Evolutionary conservation across 75 land plant species (phyloP).

Genomic region (Azolla pinnata): DNA sequence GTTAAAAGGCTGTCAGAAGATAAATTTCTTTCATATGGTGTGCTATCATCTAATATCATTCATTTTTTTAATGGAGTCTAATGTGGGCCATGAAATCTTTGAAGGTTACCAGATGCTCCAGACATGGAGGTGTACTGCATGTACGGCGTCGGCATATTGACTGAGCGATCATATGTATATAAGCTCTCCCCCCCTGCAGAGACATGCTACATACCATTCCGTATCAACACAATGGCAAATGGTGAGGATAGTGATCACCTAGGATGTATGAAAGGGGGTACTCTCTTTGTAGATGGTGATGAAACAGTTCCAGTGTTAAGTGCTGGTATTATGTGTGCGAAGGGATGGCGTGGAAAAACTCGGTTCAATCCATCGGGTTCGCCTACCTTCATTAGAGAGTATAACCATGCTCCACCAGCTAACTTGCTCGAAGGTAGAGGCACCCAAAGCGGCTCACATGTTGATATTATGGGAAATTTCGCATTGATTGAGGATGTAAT

Average conservation of each 20-base stretch:
- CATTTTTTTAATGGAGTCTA: too few relatives aligned
- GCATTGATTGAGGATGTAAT: slow-evolving; percentile 27
- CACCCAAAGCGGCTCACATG: slow-evolving; percentile 27
- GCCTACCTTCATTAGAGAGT: slow-evolving; percentile 16
- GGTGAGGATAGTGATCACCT: slow-evolving; percentile 32
- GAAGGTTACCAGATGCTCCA: slow-evolving; percentile 68
- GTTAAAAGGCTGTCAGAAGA: not conserved
- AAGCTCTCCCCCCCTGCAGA: slow-evolving; percentile 40
- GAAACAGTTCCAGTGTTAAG: slow-evolving; percentile 31
- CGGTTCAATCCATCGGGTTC: slow-evolving; percentile 17
- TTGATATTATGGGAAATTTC: slow-evolving; percentile 33
- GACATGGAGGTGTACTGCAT: slow-evolving; percentile 68
- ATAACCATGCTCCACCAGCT: slow-evolving; percentile 22
- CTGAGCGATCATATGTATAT: slow-evolving; percentile 68
- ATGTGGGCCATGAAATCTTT: not conserved
- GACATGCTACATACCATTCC: slow-evolving; percentile 56
- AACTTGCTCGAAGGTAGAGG: slow-evolving; percentile 28
- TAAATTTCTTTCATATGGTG: not conserved
- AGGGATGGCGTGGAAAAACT: slow-evolving; percentile 21
- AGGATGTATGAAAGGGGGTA: slow-evolving; percentile 29
- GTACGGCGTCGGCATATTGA: slow-evolving; percentile 77
- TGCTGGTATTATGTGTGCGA: slow-evolving; percentile 26
- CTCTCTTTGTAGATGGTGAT: slow-evolving; percentile 28
- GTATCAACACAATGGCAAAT: slow-evolving; percentile 49
- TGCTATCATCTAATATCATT: too few relatives aligned